A percentile compares a stretch with the other conserved stretches of the same genome.
phyloP scores from a whole-genome alignment of 108 stramenopile species.

The Cyclotella sp. region DNA sequence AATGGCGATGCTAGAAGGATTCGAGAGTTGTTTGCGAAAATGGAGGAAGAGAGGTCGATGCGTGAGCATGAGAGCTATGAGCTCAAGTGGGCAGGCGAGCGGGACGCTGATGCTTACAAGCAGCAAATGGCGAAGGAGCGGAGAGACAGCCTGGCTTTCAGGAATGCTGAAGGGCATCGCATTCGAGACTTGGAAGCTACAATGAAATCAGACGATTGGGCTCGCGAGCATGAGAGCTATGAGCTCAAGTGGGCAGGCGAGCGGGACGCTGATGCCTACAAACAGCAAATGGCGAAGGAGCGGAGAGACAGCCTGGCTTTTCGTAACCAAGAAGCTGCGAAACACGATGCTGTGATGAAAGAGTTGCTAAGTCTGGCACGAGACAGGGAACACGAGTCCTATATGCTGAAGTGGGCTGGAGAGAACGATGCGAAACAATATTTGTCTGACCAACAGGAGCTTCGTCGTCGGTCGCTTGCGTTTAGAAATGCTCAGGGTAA shows the following conservation, averaged over 20 bases:
- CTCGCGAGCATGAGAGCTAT: no score
- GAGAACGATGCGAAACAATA: conserved; percentile 81
- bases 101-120: conserved; percentile 69
- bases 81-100: conserved; percentile 71
- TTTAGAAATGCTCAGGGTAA: conserved; percentile 67
- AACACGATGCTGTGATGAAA: conserved; percentile 72
- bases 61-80: conserved; percentile 67
- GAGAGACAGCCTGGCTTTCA: conserved; percentile 34
- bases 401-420: conserved; percentile 80
- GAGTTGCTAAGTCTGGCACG: conserved; percentile 66
- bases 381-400: conserved; percentile 83
- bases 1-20: conserved; percentile 70
- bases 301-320: conserved; percentile 68
- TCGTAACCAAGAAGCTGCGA: conserved; percentile 68
- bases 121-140: conserved; percentile 26
- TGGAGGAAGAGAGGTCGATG: conserved; percentile 50
- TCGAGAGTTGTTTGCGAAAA: conserved; percentile 51
- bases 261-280: conserved; percentile 70
- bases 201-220: conserved; percentile 45
- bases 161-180: conserved; percentile 24
- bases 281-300: conserved; percentile 62
- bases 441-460: conserved; percentile 58
- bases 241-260: conserved; percentile 56
- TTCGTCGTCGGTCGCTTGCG: conserved; percentile 71
- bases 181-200: conserved; percentile 27